Evolutionary conservation across 2,329 filamentous ascomycete genomes (phyloP), one percentile per base, ranked within the genome.

Genomic region (Scopulariopsis brevicaulis): DNA sequence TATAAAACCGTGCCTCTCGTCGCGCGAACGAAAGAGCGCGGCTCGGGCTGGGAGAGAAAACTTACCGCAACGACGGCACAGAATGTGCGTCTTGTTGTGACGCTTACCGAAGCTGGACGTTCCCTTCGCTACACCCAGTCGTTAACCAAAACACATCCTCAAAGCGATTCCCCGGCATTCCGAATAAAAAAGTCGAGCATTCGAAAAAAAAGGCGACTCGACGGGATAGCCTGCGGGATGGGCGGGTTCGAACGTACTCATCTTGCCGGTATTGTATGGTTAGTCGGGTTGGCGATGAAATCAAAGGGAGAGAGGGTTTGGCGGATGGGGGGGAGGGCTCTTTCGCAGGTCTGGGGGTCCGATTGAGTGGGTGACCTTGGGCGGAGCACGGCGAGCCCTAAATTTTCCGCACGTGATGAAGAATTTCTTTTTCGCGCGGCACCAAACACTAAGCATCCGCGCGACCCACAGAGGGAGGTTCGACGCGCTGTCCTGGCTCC

Each of bases 61-160:
- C 89, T 84, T 80, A 94, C 90, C 92, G 85, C 91, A 96, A 81
- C 92, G 92, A 85, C 92, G 88, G 89, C 92, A 96, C 78, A 96
- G 82, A 77, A 87, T 91, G 86, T 96, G 92, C 83, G 91, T 90
- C 87, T 96, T 96, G 86, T 93, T 96, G 84, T 95, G 90, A 85
- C 90, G 75, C 73, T 79, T 79, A 73, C 76, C 76, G 70, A 79
- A 79, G 70, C 76, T 79, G 70, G 77, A 78, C 68, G 78, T 80
- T 76, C 78, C 78, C 77, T 80, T 80, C 68, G 77, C 77, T 80
- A 66, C 68, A 57, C 35, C n/a, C 54, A 37, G 59, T 59, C 53
- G 61, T 62, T 59, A 58, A 58, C 59, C 51, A 60, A 59, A 58
- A 53, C 58, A 52, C 25, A 24, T 54, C 52, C 46, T 24, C 55